Evolutionary conservation across 768 basidiomycete genomes (phyloP), one percentile per base, ranked within the genome.

Genomic region (Lactarius hatsudake): DNA sequence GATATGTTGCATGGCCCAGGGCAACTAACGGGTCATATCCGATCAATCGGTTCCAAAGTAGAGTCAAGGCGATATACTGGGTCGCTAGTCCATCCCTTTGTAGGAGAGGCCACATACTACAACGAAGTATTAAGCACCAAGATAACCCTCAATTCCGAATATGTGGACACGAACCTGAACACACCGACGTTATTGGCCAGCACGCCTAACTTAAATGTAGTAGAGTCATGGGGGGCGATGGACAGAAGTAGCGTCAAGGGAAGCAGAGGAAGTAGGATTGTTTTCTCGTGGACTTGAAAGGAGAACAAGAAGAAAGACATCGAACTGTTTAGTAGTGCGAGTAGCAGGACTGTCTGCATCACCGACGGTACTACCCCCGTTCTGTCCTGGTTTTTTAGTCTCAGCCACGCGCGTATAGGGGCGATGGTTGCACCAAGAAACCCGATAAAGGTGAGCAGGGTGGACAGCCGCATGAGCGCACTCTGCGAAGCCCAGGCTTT

Each of bases 231-330:
- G 0, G 76, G 69, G 4, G 81, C 75, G 3, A 80, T 81, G 5
- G 83, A 88, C 62, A 96, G 81, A 18, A 96, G 80, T 20, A 98
- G 80, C 0, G 89, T 92, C 34, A 95, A 79, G 0, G 96, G 96
- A 69, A 98, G 76, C 26, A 98, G 80, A 3, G 95, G 94, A 1
- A 98, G 74, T 20, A 97, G 75, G 48, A 98, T 91, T 3, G 90
- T 89, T 81, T 97, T 98, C 76, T 98, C 96, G 76, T 97, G 96
- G 45, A 96, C 95, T 73, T 97, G 95, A 77, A 96, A 96, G 7
- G 94, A 95, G 80, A 96, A 96, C 38, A 98, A 81, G 79, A 96
- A 98, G 83, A 98, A 97, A 10, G 94, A 90, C 81, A 98, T 84
- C 0, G 92, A 90, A 1, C 86, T 88, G 8, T 86, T 87, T 67